phyloP scores from a whole-genome alignment of 495 filamentous ascomycete species.

The Hyaloscypha hepaticicola region DNA sequence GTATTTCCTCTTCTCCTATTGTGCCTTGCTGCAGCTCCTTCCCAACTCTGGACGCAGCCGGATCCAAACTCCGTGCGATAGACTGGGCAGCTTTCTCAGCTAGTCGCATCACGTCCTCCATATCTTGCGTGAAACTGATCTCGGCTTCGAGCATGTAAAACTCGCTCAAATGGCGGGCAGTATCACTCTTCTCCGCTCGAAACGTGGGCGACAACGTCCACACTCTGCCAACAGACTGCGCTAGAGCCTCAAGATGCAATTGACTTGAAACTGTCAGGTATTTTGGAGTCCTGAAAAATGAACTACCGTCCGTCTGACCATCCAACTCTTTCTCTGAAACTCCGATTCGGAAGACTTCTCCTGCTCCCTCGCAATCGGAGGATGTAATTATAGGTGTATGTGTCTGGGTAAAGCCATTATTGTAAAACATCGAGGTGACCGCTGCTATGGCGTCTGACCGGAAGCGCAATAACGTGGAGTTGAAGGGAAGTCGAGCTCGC shows the following conservation, averaged over 20 bases:
- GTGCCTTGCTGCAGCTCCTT: slow-evolving; percentile 57
- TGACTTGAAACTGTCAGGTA: slow-evolving; percentile 96
- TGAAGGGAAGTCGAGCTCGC: slow-evolving; percentile 77
- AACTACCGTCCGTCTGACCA: slow-evolving; percentile 28
- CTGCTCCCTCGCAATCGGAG: slow-evolving; percentile 95
- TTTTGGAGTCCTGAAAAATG: slow-evolving; percentile 85
- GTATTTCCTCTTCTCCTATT: slow-evolving; percentile 40
- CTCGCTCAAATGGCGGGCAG: slow-evolving; percentile 89
- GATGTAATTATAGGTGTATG: slow-evolving; percentile 94
- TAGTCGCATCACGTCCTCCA: slow-evolving; percentile 70
- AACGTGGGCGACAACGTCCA: slow-evolving; percentile 96
- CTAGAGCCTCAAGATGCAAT: slow-evolving; percentile 89
- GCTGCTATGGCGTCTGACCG: slow-evolving; percentile 76
- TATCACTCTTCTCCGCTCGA: slow-evolving; percentile 92
- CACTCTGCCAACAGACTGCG: slow-evolving; percentile 83
- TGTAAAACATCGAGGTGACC: slow-evolving; percentile 68
- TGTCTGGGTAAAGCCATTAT: slow-evolving; percentile 74
- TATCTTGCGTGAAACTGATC: slow-evolving; percentile 68
- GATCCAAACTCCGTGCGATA: slow-evolving; percentile 54
- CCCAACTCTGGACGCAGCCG: slow-evolving; percentile 49
- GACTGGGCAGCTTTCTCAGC: slow-evolving; percentile 74
- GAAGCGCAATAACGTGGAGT: slow-evolving; percentile 76
- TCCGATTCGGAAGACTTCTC: slow-evolving; percentile 82
- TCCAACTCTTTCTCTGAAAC: slow-evolving; percentile 34
- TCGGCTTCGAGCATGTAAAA: slow-evolving; percentile 99